Conservation (phyloP, 257 asterid species). For the Marsdenia floribunda region DNA sequence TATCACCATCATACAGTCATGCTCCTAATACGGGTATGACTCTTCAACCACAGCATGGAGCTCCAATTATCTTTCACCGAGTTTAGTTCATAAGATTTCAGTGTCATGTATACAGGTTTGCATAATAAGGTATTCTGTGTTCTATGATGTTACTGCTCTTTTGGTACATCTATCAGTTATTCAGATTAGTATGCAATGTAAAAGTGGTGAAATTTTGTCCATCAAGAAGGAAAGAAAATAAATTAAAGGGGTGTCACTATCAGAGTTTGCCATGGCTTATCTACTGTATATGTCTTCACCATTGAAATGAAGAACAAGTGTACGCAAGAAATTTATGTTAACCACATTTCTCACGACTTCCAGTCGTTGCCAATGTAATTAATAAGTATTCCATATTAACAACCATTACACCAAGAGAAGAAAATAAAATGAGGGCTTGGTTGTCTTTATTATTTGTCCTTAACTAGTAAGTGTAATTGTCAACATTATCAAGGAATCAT, state of each 20-base stretch:
- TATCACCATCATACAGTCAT: constrained; percentile 49
- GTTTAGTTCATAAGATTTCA: constrained; percentile 7
- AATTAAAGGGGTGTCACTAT: neutral
- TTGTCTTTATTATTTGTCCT: too few relatives aligned
- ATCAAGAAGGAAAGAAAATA: too few relatives aligned
- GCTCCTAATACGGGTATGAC: constrained; percentile 47
- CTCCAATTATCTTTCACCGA: constrained; percentile 27
- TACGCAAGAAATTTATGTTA: neutral
- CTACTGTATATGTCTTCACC: neutral
- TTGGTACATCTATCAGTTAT: neutral
- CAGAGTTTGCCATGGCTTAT: neutral
- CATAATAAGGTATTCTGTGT: neutral
- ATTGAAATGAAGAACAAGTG: neutral
- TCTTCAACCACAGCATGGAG: constrained; percentile 61
- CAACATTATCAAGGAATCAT: neutral
- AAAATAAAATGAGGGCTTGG: too few relatives aligned
- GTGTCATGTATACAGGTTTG: neutral
- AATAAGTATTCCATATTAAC: too few relatives aligned
- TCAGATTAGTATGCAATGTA: neutral
- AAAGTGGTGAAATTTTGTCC: neutral
- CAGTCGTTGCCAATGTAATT: neutral
- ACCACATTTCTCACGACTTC: neutral
- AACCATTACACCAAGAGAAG: too few relatives aligned
- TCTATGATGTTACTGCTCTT: neutral
- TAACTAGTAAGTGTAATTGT: too few relatives aligned